Conservation (phyloP, 2,329 filamentous ascomycete genomes). For the Botrytis deweyae region DNA sequence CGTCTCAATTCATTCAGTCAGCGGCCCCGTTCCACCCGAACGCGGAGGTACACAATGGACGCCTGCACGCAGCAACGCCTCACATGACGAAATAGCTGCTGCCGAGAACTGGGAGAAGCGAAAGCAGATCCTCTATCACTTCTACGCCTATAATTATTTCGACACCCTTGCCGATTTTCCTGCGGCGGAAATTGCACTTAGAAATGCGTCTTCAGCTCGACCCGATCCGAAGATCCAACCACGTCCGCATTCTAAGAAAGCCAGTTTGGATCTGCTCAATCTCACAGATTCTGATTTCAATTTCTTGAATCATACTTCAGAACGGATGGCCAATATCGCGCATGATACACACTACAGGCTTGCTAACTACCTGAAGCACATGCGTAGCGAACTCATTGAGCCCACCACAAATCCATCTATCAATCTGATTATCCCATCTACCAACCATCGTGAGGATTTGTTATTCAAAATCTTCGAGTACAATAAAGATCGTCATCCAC, state of each 20-base stretch:
- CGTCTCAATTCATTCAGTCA: not conserved
- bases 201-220: not conserved
- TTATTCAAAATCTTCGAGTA: not conserved
- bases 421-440: not conserved
- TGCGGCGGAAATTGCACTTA: not conserved
- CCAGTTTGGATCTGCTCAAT: not conserved
- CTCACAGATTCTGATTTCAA: not conserved
- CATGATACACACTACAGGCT: not conserved
- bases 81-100: not conserved
- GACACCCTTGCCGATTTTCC: not conserved
- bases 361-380: not conserved
- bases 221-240: not conserved
- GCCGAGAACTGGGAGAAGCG: not conserved
- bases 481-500: not conserved
- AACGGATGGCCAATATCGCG: not conserved
- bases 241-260: not conserved
- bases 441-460: not conserved
- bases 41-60: not conserved
- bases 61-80: not conserved
- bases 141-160: slow-evolving; percentile 5
- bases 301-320: not conserved
- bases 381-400: not conserved
- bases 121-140: slow-evolving; percentile 7
- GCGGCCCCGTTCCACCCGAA: not conserved
- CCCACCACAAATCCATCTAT: not conserved